Base-by-base conservation (phyloP, 805 yeast species). In the Candida tammaniensis region DNA sequence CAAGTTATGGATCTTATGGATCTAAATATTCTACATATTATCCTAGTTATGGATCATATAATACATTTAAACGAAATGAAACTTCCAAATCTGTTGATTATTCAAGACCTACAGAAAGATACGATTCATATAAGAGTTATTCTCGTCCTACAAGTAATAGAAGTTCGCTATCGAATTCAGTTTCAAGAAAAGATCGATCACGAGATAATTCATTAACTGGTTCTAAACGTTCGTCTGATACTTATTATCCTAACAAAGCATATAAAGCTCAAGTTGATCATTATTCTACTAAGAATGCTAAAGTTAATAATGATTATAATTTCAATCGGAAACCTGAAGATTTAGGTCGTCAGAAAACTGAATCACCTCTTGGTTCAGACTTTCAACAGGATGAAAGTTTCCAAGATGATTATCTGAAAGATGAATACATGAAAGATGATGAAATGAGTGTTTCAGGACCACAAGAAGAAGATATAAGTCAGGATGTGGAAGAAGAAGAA, bases 401-500 rank as follows among this genome's bases (percentile, higher is more conserved):
- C 7, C 6, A 21, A 17, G 33, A 35, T 5, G 33, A 29, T 29
- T 33, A 34, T 34, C 20, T 20, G 7, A 16, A 25, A 10, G 23
- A 31, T 6, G 23, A 15, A 19, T 4, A 29, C 5, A 15, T 5
- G 6, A 16, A 22, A 8, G 27, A 30, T 23, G 27, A 21, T 10
- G 24, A 19, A 7, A n/a, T n/a, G n/a, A n/a, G n/a, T n/a, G n/a
- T n/a, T n/a, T n/a, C n/a, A n/a, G n/a, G n/a, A n/a, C 15, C 31
- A 17, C n/a, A n/a, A n/a, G n/a, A n/a, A n/a, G n/a, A n/a, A n/a
- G n/a, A n/a, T n/a, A 25, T 22, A 17, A 14, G 17, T 30, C 34
- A 32, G 10, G 39, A 38, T 9, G 42, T 78, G 69, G 53, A 16
- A 13, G 5, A 6, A 5, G 17, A 27, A 13, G 30, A 74, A 77